Percentiles rank a stretch among this genome's conserved stretches.
These are phyloP conservation scores for Pyronema domesticum DNA, from an alignment of 495 filamentous ascomycete genomes.

Conservation along the genomic window DNA sequence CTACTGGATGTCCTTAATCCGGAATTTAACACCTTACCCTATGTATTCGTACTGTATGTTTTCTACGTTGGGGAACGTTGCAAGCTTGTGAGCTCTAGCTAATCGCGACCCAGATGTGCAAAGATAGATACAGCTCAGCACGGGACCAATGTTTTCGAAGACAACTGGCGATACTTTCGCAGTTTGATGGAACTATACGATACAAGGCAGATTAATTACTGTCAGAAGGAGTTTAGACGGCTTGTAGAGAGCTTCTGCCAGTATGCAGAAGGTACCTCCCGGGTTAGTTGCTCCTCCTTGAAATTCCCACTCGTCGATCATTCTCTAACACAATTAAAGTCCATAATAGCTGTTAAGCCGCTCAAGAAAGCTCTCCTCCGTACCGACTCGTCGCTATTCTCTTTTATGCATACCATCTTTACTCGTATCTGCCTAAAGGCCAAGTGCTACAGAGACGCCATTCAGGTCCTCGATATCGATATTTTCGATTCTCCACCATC, in stretches of 20 bases:
- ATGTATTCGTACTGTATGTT: conserved; percentile 24
- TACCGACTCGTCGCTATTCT: conserved; percentile 19
- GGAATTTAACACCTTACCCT: conserved; percentile 17
- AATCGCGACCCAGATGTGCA: neutral
- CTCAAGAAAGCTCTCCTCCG: conserved; percentile 24
- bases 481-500: conserved; percentile 19
- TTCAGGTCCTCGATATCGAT: conserved; percentile 21
- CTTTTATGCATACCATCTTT: conserved; percentile 22
- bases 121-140: conserved; percentile 10
- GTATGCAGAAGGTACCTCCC: conserved; percentile 15
- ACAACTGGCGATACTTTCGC: conserved; percentile 14
- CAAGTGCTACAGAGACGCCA: conserved; percentile 23
- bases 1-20: conserved; percentile 21
- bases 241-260: conserved; percentile 19
- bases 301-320: neutral
- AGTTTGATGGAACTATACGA: conserved; percentile 20
- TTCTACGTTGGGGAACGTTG: neutral
- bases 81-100: neutral
- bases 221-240: conserved; percentile 19
- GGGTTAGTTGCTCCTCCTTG: conserved; percentile 11
- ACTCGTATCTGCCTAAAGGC: conserved; percentile 21
- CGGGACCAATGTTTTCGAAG: conserved; percentile 14
- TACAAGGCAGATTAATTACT: conserved; percentile 16
- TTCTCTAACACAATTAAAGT: conserved; percentile 4
- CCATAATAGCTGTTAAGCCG: conserved; percentile 19